phyloP scores from a whole-genome alignment of 1,139 yeast genomes.

The Candida labiduridarum region DNA sequence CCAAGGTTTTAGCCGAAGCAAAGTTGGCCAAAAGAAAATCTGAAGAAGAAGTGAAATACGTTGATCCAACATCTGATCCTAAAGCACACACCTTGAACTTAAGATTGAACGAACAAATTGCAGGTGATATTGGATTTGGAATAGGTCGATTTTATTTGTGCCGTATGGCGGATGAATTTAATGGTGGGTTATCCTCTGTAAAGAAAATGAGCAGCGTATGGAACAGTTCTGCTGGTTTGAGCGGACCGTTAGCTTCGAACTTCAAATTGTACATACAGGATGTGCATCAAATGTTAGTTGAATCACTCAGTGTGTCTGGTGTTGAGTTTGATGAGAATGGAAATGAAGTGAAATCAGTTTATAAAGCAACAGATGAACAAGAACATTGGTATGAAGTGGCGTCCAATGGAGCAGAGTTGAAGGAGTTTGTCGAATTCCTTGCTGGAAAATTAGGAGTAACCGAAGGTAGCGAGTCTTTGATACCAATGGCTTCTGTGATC shows the following conservation, averaged over 20 bases:
- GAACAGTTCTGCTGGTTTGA: constrained; percentile 20
- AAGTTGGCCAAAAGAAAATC: constrained; percentile 33
- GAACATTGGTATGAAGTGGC: constrained; percentile 52
- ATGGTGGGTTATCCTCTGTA: constrained; percentile 44
- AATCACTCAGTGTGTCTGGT: constrained; percentile 32
- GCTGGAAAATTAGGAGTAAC: constrained; percentile 19
- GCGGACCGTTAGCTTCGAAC: constrained; percentile 31
- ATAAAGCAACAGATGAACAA: constrained; percentile 10
- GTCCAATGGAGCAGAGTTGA: constrained; percentile 31
- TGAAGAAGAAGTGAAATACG: constrained; percentile 33
- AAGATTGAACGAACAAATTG: constrained; percentile 43
- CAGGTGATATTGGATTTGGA: constrained; percentile 50
- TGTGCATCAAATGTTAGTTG: constrained; percentile 37
- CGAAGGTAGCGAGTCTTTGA: constrained; percentile 11
- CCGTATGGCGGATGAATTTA: constrained; percentile 39
- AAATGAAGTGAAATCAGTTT: constrained; percentile 22
- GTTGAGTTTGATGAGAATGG: constrained; percentile 33
- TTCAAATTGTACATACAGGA: constrained; percentile 58
- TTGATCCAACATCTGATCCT: constrained; percentile 49
- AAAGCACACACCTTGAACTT: constrained; percentile 38
- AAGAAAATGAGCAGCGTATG: constrained; percentile 33
- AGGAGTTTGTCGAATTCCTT: constrained; percentile 32
- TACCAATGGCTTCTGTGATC: constrained; percentile 26
- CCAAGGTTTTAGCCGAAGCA: constrained; percentile 34
- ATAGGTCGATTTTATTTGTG: constrained; percentile 50